Percentiles rank a stretch among this genome's conserved stretches.
These are phyloP conservation scores for Syzygium grande DNA, from an alignment of 345 rosid genomes.

Conservation along the genomic window DNA sequence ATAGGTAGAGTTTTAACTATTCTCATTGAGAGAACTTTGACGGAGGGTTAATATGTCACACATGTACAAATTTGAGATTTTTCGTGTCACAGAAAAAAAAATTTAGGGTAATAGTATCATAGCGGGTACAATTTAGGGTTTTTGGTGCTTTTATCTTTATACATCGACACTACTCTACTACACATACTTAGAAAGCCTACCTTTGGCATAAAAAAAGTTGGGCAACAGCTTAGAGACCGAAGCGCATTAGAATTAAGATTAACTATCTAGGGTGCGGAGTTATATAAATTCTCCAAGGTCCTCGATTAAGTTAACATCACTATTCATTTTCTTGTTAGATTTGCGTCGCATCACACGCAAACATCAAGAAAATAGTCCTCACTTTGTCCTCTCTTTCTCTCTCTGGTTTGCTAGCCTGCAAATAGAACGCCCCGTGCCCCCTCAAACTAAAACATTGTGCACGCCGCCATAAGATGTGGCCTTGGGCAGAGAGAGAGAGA, in stretches of 20 bases:
- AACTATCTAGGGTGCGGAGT: background rate
- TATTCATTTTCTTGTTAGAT: background rate
- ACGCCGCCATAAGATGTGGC: background rate
- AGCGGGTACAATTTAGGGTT: too few species aligned
- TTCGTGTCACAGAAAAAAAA: too few species aligned
- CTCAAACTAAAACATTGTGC: background rate
- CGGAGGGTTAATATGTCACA: too few species aligned
- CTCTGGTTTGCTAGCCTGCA: background rate
- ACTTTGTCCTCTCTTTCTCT: background rate
- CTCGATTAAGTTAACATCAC: background rate
- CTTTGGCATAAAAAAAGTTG: background rate
- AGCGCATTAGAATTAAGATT: background rate
- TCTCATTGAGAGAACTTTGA: too few species aligned
- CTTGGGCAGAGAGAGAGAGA: background rate
- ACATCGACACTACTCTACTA: background rate
- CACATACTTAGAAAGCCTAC: background rate
- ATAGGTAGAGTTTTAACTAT: too few species aligned
- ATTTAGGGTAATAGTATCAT: too few species aligned
- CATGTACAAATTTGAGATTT: too few species aligned
- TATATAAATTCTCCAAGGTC: background rate
- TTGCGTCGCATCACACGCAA: background rate
- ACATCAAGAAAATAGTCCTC: background rate
- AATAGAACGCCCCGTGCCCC: background rate
- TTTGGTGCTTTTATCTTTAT: too few species aligned
- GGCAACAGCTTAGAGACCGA: background rate